Percentiles rank a stretch among this genome's conserved stretches.
Evolutionary conservation across 75 land plant genomes (phyloP).

Genomic region (Isoetes taiwanensis): DNA sequence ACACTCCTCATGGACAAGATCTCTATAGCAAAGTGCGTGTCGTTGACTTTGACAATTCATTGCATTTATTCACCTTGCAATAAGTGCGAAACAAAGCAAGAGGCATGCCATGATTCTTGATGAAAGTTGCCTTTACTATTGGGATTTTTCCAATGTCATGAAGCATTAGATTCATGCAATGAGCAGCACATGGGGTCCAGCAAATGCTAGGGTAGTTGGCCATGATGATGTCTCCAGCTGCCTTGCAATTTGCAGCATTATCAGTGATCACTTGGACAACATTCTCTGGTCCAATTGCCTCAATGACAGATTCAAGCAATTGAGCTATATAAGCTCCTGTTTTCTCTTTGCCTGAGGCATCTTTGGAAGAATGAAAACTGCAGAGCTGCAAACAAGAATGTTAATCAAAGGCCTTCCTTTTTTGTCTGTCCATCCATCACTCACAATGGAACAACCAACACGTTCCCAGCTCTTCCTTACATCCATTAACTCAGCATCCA

Average conservation of each 20-base stretch:
- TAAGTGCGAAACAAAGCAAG: too few relatives aligned
- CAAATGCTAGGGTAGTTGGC: conserved; percentile 12
- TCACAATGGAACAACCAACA: conserved; percentile 19
- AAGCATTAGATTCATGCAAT: conserved; percentile 19
- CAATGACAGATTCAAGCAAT: conserved; percentile 15
- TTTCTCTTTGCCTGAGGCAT: conserved; percentile 8
- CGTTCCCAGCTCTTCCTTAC: conserved; percentile 22
- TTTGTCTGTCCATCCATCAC: conserved; percentile 15
- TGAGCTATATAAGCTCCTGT: background rate
- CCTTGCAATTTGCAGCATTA: background rate
- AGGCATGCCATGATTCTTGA: too few relatives aligned
- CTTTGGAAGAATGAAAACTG: conserved; percentile 21
- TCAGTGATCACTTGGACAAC: conserved; percentile 20
- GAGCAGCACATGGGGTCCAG: conserved; percentile 14
- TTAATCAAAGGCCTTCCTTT: conserved; percentile 2
- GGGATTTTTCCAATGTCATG: conserved; percentile 20
- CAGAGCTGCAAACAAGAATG: conserved; percentile 15
- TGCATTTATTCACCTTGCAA: background rate
- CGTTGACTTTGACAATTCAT: conserved; percentile 12
- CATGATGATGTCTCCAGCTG: conserved; percentile 16
- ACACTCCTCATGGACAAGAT: conserved; percentile 24
- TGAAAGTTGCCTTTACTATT: too few relatives aligned
- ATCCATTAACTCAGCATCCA: conserved; percentile 18
- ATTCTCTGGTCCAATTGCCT: conserved; percentile 7
- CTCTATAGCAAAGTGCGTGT: conserved; percentile 1